These are phyloP conservation scores for Leccinum subgranulosum DNA, from an alignment of 768 basidiomycete species.

Conservation along the genomic window DNA sequence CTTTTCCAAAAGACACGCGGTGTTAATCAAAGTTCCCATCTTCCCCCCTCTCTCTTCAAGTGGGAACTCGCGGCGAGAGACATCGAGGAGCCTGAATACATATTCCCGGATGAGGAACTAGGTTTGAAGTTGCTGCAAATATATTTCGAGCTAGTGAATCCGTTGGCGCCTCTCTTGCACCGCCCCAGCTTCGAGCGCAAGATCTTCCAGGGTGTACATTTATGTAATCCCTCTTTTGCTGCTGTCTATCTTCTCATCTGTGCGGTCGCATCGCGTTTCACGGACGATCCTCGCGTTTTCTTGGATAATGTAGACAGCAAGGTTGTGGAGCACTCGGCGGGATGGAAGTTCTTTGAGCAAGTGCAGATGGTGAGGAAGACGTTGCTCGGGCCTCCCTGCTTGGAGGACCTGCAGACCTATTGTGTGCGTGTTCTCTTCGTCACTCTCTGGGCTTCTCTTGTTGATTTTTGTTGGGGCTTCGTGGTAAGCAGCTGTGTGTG, in stretches of 20 bases:
- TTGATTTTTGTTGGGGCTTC: not conserved
- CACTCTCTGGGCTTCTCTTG: not conserved
- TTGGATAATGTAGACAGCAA: constrained; percentile 31
- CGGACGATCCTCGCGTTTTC: constrained; percentile 55
- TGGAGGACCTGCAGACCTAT: constrained; percentile 73
- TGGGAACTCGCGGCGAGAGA: constrained; percentile 27
- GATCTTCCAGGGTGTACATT: constrained; percentile 47
- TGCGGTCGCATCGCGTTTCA: constrained; percentile 57
- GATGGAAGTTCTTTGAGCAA: constrained; percentile 48
- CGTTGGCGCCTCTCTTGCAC: constrained; percentile 68
- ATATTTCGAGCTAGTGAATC: constrained; percentile 61
- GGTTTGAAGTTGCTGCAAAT: constrained; percentile 50
- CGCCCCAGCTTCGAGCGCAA: constrained; percentile 60
- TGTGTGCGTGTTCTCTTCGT: constrained; percentile 38
- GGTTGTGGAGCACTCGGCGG: constrained; percentile 41
- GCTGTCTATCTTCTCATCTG: constrained; percentile 66
- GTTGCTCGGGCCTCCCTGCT: constrained; percentile 50
- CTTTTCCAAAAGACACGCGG: not conserved
- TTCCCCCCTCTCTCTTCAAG: constrained; percentile 3
- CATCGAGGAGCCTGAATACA: constrained; percentile 29
- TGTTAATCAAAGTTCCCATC: not conserved
- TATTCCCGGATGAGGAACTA: constrained; percentile 53
- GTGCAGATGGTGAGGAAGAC: constrained; percentile 59
- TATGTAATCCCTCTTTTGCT: constrained; percentile 50
- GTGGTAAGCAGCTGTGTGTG: constrained; percentile 43